Evolutionary conservation across 441 rosid genomes (phyloP), one percentile per base, ranked within the genome.

Genomic region (Melastoma candidum): DNA sequence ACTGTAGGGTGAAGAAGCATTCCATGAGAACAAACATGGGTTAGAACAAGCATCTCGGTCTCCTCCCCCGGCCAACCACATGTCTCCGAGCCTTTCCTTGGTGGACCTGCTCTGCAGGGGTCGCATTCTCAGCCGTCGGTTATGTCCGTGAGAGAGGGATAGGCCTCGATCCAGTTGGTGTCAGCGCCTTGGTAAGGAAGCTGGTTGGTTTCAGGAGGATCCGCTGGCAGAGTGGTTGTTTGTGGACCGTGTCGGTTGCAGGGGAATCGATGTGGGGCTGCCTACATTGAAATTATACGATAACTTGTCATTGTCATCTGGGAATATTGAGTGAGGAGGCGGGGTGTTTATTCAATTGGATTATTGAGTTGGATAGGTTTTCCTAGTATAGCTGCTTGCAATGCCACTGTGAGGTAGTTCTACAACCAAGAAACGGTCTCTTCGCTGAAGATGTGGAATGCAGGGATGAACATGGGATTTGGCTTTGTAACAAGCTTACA

Each of bases 401-500:
- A 50, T 17, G 22, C 22, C 22, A 17, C 22, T 12, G 57, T 51
- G 27, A 61, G 66, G 53, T 77, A 54, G 59, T 63, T 80, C 49
- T 72, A 51, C 52, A 73, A 12, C n/a, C 73, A 63, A 60, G 72
- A 64, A 27, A 67, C 61, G 56, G 71, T 71, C 65, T 62, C 68
- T 62, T 72, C 79, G 49, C 54, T 67, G 44, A 63, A 61, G 54
- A 61, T 74, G 11, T 54, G 53, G 27, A 14, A 51, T 25, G 60
- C 63, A 22, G 72, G 72, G 12, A 47, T 71, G 49, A 58, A 50
- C 45, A 54, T 80, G 74, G 70, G 71, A 39, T 68, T 64, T 65
- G 76, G 74, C 58, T 57, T 65, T 79, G 74, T 63, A 72, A 72
- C 56, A 54, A 45, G 50, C 70, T 83, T 73, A 64, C 76, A 57